Evolutionary conservation across 1,284 basidiomycete species (phyloP).

Genomic region (Tylopilus sp.): DNA sequence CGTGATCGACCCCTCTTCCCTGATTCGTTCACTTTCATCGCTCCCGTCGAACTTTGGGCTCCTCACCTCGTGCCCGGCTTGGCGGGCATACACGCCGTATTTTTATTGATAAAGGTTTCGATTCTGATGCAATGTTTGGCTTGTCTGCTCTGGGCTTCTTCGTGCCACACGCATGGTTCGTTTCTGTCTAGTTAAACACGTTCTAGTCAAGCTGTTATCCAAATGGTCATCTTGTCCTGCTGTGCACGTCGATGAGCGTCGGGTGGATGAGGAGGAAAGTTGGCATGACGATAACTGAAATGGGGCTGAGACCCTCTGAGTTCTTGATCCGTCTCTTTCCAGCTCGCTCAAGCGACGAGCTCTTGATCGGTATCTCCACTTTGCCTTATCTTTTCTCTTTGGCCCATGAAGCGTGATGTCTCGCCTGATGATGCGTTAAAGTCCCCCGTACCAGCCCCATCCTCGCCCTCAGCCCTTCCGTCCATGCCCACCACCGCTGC

Average conservation of each 20-base stretch:
- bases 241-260: not conserved
- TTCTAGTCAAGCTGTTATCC: conserved; percentile 12
- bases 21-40: conserved; percentile 4
- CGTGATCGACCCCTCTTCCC: conserved; percentile 12
- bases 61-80: conserved; percentile 15
- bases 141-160: conserved; percentile 9
- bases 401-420: conserved; percentile 52
- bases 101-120: conserved; percentile 34
- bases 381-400: conserved; percentile 10
- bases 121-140: conserved; percentile 17
- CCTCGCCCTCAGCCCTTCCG: conserved; percentile 9
- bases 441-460: conserved; percentile 8
- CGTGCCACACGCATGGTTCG: conserved; percentile 1
- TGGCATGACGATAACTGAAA: conserved; percentile 13
- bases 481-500: conserved; percentile 12
- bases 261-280: not conserved
- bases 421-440: conserved; percentile 18
- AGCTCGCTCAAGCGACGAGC: conserved; percentile 23
- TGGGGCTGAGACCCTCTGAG: conserved; percentile 22
- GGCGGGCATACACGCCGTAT: too few relatives aligned
- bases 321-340: conserved; percentile 19
- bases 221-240: not conserved
- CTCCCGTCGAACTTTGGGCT: conserved; percentile 9
- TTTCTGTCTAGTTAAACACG: conserved; percentile 10
- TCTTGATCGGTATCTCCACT: conserved; percentile 1